Evolutionary conservation across 768 basidiomycete species (phyloP).

Genomic region (Kwoniella bestiolae): DNA sequence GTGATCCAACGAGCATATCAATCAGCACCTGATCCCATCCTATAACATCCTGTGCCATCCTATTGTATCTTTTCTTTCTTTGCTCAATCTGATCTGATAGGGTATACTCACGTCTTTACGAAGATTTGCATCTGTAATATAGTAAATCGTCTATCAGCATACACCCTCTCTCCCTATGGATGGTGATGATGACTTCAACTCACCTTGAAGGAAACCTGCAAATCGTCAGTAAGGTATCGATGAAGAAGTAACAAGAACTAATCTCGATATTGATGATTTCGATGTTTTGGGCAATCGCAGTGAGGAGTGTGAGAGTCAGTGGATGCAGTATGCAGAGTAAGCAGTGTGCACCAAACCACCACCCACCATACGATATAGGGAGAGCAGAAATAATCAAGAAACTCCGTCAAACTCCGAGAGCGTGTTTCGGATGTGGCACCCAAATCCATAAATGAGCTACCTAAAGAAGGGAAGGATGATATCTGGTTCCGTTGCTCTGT

Average conservation of each 20-base stretch:
- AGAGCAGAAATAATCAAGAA: constrained; percentile 16
- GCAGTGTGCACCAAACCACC: background rate
- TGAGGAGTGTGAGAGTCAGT: background rate
- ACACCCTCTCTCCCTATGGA: background rate
- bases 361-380: background rate
- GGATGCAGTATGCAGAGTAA: background rate
- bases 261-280: background rate
- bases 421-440: constrained; percentile 14
- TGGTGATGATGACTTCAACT: background rate
- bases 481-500: background rate
- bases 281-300: background rate
- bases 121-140: constrained; percentile 51
- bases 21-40: constrained; percentile 6
- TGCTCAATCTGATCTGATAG: constrained; percentile 14
- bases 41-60: background rate
- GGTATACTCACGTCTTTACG: constrained; percentile 50
- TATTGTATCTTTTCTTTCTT: background rate
- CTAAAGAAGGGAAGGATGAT: background rate
- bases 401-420: constrained; percentile 28
- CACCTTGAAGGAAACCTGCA: constrained; percentile 32
- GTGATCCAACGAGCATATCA: constrained; percentile 4
- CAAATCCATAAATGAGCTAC: background rate
- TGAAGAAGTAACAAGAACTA: background rate
- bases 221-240: constrained; percentile 27
- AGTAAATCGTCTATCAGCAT: background rate